Evolutionary conservation across 2,329 filamentous ascomycete species (phyloP).

Genomic region (Colletotrichum noveboracense): DNA sequence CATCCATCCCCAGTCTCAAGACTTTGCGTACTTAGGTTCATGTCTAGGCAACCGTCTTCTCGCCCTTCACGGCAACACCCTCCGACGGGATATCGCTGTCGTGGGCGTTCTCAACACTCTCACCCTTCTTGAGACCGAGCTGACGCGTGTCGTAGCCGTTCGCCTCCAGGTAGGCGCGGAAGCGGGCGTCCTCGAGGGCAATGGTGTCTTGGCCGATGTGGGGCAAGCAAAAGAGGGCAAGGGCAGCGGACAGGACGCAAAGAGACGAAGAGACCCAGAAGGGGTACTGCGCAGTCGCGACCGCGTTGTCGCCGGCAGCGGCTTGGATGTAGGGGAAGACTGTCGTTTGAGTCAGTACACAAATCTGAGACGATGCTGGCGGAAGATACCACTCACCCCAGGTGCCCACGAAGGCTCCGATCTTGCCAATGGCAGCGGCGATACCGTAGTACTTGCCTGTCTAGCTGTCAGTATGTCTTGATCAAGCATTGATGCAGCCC

Average conservation of each 20-base stretch:
- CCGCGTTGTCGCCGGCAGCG: constrained; percentile 57
- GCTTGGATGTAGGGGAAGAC: constrained; percentile 77
- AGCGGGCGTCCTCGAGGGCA: constrained; percentile 74
- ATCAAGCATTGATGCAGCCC: not conserved
- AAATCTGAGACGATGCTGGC: too few relatives aligned
- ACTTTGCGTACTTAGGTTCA: too few relatives aligned
- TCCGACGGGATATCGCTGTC: not conserved
- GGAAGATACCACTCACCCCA: constrained; percentile 44
- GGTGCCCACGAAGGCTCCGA: constrained; percentile 85
- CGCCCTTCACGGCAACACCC: not conserved
- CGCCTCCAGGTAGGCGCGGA: constrained; percentile 73
- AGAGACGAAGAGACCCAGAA: constrained; percentile 85
- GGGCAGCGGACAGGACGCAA: constrained; percentile 73
- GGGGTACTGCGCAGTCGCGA: constrained; percentile 77
- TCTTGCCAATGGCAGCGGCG: constrained; percentile 75
- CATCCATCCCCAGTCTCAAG: not conserved
- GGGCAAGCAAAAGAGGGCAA: constrained; percentile 69
- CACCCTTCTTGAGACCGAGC: constrained; percentile 48
- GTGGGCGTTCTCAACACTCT: constrained; percentile 16
- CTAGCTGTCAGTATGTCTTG: not conserved
- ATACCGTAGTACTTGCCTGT: constrained; percentile 66
- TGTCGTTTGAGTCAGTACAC: not conserved
- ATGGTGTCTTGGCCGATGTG: constrained; percentile 88
- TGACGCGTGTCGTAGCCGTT: constrained; percentile 77
- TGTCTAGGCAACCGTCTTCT: not conserved